Evolutionary conservation across 805 yeast species (phyloP).

Genomic region (Candida lessepsii): DNA sequence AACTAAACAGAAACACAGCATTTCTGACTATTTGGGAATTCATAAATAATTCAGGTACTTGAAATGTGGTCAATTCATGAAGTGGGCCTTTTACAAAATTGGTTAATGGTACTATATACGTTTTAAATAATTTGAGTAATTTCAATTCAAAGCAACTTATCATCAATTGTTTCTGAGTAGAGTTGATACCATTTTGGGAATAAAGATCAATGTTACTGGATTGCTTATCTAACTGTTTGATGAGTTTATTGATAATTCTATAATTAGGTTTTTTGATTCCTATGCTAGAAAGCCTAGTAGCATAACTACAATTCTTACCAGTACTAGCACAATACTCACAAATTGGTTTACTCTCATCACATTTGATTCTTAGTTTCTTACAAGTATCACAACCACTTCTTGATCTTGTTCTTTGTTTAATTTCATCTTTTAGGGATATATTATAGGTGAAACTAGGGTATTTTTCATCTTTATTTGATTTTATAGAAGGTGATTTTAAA

Average conservation of each 20-base stretch:
- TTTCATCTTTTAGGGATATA: too few species aligned
- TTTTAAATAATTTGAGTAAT: slow-evolving; percentile 7
- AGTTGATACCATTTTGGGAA: slow-evolving; percentile 2
- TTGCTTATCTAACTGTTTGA: slow-evolving; percentile 1
- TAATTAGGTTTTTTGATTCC: not conserved
- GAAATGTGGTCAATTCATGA: slow-evolving; percentile 2
- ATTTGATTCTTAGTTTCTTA: slow-evolving; percentile 56
- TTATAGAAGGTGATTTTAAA: too few species aligned
- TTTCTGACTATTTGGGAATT: slow-evolving; percentile 8
- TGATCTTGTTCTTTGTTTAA: slow-evolving; percentile 8
- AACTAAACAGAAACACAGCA: slow-evolving; percentile 11
- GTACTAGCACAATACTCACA: slow-evolving; percentile 14
- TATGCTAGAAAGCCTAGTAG: not conserved
- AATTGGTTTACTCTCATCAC: slow-evolving; percentile 11
- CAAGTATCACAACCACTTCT: slow-evolving; percentile 62
- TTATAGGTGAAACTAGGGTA: too few species aligned
- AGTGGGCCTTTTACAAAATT: slow-evolving; percentile 5
- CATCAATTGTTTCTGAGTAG: slow-evolving; percentile 1
- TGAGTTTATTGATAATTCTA: slow-evolving; percentile 5
- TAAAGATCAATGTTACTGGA: not conserved
- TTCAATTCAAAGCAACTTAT: slow-evolving; percentile 10
- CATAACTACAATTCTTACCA: slow-evolving; percentile 9
- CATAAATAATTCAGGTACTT: slow-evolving; percentile 6
- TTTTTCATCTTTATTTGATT: too few species aligned
- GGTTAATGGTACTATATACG: slow-evolving; percentile 3